phyloP scores from a whole-genome alignment of 1,139 yeast genomes.

The Geotrichum europaeum region DNA sequence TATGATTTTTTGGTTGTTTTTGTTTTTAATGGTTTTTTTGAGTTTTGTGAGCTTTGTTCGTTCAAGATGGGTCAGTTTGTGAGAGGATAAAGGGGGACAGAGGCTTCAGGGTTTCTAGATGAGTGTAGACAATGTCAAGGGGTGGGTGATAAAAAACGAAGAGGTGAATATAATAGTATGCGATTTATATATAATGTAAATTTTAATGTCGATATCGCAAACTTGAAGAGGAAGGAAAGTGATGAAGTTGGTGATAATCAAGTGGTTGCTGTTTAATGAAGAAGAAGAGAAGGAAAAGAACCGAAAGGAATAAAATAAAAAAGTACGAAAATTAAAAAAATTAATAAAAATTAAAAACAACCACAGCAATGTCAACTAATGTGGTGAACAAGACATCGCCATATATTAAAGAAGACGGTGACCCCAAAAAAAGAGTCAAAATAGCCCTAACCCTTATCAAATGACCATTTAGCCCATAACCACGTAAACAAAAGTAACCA shows the following conservation, averaged over 20 bases:
- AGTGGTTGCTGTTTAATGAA: neutral
- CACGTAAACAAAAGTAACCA: neutral
- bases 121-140: too few relatives aligned
- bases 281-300: neutral
- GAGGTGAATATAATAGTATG: too few relatives aligned
- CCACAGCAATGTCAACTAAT: neutral
- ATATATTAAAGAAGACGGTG: neutral
- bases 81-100: neutral
- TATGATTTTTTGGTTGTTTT: neutral
- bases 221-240: neutral
- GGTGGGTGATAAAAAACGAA: too few relatives aligned
- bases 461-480: neutral
- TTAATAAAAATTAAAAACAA: neutral
- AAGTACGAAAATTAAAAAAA: neutral
- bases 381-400: neutral
- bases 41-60: neutral
- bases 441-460: neutral
- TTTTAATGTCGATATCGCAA: neutral
- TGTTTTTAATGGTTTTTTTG: neutral
- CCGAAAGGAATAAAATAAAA: neutral
- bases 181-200: too few relatives aligned
- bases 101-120: too few relatives aligned
- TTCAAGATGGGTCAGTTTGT: neutral
- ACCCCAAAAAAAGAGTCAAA: neutral
- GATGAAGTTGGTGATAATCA: neutral